Percentiles rank a stretch among this genome's conserved stretches.
Conservation (phyloP, 768 basidiomycete genomes). For the Boletus vermiculosoides region DNA sequence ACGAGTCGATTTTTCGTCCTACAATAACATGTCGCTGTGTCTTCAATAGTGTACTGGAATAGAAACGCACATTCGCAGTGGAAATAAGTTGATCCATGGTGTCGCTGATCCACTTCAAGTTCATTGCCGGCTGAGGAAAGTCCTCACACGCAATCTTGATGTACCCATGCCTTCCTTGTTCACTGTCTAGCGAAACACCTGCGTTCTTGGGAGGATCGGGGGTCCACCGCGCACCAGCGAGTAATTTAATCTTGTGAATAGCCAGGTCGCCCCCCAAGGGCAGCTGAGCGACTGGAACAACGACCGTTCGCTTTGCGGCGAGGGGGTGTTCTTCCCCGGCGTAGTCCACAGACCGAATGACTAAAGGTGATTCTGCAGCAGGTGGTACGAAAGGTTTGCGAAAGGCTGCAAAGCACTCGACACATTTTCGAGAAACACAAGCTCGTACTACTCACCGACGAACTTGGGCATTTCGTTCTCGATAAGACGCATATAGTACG, state of each 20-base stretch:
- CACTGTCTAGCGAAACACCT: constrained; percentile 46
- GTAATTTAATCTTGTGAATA: constrained; percentile 79
- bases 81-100: constrained; percentile 70
- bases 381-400: constrained; percentile 79
- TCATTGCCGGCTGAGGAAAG: constrained; percentile 79
- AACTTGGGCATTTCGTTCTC: constrained; percentile 88
- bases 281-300: constrained; percentile 71
- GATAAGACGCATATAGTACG: constrained; percentile 81
- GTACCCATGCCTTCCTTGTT: constrained; percentile 66
- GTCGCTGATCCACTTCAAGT: constrained; percentile 94
- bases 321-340: constrained; percentile 76
- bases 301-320: constrained; percentile 65
- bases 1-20: constrained; percentile 40
- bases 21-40: constrained; percentile 15
- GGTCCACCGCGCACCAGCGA: constrained; percentile 89
- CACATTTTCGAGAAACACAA: constrained; percentile 7
- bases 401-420: constrained; percentile 52
- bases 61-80: constrained; percentile 78
- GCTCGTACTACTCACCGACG: constrained; percentile 54
- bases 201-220: constrained; percentile 68
- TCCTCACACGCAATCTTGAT: constrained; percentile 91
- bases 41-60: constrained; percentile 1
- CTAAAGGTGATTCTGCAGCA: constrained; percentile 51
- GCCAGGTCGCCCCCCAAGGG: constrained; percentile 64
- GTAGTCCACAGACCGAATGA: constrained; percentile 75